Conservation (phyloP, 2,329 filamentous ascomycete genomes). For the Zelopaecilomyces penicillatus region DNA sequence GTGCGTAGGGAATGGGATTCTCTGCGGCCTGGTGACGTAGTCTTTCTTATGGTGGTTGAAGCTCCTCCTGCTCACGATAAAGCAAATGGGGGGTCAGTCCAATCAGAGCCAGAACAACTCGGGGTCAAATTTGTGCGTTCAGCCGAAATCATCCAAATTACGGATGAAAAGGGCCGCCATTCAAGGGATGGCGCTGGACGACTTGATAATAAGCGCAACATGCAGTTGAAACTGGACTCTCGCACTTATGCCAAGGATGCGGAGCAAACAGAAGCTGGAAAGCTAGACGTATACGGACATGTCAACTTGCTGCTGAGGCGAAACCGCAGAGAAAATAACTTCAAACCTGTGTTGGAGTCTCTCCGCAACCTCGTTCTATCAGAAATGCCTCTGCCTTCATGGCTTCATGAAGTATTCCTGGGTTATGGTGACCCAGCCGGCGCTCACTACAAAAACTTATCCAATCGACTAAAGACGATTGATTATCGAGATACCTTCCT, state of each 20-base stretch:
- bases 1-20: conserved; percentile 84
- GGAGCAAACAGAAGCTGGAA: conserved; percentile 55
- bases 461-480: conserved; percentile 67
- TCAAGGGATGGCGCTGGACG: conserved; percentile 53
- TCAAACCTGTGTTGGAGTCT: conserved; percentile 85
- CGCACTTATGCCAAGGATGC: conserved; percentile 70
- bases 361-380: conserved; percentile 80
- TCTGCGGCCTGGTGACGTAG: conserved; percentile 75
- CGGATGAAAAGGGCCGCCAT: conserved; percentile 74
- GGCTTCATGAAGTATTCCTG: conserved; percentile 96
- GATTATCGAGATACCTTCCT: conserved; percentile 94
- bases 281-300: conserved; percentile 68
- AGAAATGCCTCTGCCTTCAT: conserved; percentile 76
- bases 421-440: conserved; percentile 89
- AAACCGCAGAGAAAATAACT: conserved; percentile 88
- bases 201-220: conserved; percentile 60
- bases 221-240: conserved; percentile 77
- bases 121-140: conserved; percentile 66
- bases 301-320: conserved; percentile 83
- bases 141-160: conserved; percentile 76
- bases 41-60: conserved; percentile 77
- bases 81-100: conserved; percentile 41
- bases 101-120: conserved; percentile 48
- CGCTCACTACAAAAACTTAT: conserved; percentile 75
- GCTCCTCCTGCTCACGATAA: conserved; percentile 43